A percentile compares a stretch with the other conserved stretches of the same genome.
These are phyloP conservation scores for Ceratocystis diversiconidia DNA, from an alignment of 2,329 filamentous ascomycete species.

Conservation along the genomic window DNA sequence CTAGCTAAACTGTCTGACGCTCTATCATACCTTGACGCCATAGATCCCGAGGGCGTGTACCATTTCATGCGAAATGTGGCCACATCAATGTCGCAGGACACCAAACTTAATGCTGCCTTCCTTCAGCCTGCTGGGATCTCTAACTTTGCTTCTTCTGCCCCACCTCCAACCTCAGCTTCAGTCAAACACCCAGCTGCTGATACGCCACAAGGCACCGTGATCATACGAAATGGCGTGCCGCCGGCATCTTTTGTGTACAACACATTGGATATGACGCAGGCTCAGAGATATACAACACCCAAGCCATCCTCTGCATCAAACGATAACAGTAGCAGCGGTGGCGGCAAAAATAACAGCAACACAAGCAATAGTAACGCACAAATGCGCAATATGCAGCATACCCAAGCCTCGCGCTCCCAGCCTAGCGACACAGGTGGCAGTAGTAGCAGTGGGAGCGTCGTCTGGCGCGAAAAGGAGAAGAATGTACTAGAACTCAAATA, in stretches of 20 bases:
- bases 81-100: constrained; percentile 55
- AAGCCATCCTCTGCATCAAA: constrained; percentile 19
- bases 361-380: neutral
- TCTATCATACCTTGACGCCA: constrained; percentile 66
- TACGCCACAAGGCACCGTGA: constrained; percentile 41
- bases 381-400: constrained; percentile 59
- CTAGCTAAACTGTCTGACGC: constrained; percentile 73
- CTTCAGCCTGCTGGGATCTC: constrained; percentile 24
- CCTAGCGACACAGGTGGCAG: constrained; percentile 28
- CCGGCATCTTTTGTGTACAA: constrained; percentile 8
- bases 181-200: constrained; percentile 10
- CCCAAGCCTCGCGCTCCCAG: constrained; percentile 35
- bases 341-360: neutral
- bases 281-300: constrained; percentile 1
- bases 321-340: neutral
- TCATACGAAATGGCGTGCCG: constrained; percentile 26
- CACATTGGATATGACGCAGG: constrained; percentile 15
- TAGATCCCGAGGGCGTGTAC: constrained; percentile 83
- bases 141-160: constrained; percentile 8
- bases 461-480: constrained; percentile 20
- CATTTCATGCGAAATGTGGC: constrained; percentile 68
- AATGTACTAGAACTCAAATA: constrained; percentile 37
- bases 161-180: neutral
- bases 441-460: neutral
- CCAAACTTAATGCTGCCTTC: constrained; percentile 44